A percentile compares a stretch with the other conserved stretches of the same genome.
Conservation (phyloP, 805 yeast species). For the Ogataea haglerorum region DNA sequence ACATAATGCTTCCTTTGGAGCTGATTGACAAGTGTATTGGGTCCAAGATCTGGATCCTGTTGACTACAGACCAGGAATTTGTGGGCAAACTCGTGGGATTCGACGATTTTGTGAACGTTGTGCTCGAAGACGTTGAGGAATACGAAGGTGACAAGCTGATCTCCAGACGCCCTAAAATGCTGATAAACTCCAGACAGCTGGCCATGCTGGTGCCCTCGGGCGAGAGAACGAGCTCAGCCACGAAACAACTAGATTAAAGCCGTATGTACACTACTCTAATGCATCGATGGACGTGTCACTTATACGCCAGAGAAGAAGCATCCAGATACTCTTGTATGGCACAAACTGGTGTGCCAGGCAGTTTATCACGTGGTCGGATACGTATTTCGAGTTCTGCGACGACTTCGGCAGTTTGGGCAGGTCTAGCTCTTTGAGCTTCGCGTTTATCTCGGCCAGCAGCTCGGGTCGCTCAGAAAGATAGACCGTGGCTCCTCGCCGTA, state of each 20-base stretch:
- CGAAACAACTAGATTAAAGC: not conserved
- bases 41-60: constrained; percentile 67
- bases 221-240: constrained; percentile 29
- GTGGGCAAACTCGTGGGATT: constrained; percentile 88
- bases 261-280: constrained; percentile 23
- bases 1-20: constrained; percentile 64
- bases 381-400: constrained; percentile 18
- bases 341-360: constrained; percentile 53
- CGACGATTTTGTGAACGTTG: constrained; percentile 93
- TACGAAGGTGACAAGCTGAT: constrained; percentile 39
- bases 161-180: constrained; percentile 53
- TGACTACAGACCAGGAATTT: constrained; percentile 68
- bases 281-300: constrained; percentile 55
- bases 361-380: constrained; percentile 55
- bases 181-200: constrained; percentile 68
- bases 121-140: constrained; percentile 77
- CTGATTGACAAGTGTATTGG: constrained; percentile 86
- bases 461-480: constrained; percentile 57
- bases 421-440: constrained; percentile 26
- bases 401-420: constrained; percentile 5
- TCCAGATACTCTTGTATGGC: constrained; percentile 67
- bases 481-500: constrained; percentile 72
- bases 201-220: constrained; percentile 63
- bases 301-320: constrained; percentile 73
- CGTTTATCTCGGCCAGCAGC: constrained; percentile 42